phyloP scores from a whole-genome alignment of 2,329 filamentous ascomycete genomes.

The Epichloe festucae region DNA sequence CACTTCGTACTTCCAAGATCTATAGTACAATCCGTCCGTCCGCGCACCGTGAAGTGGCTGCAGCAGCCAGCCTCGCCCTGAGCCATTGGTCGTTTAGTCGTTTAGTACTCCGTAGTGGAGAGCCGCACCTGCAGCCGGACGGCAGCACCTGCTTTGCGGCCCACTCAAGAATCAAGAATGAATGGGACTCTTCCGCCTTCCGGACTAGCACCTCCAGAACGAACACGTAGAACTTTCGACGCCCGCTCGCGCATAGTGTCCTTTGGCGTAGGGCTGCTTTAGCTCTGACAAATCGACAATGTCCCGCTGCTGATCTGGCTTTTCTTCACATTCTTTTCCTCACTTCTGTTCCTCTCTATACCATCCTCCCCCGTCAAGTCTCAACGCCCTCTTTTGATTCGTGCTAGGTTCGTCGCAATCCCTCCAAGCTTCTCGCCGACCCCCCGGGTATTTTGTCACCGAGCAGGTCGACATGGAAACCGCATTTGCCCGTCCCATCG shows the following conservation, averaged over 20 bases:
- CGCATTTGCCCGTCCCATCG: slow-evolving; percentile 45
- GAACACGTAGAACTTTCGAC: slow-evolving; percentile 16
- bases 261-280: slow-evolving; percentile 10
- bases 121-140: not conserved
- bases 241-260: not conserved
- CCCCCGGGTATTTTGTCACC: slow-evolving; percentile 6
- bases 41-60: too few species aligned
- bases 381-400: not conserved
- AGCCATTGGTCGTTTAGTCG: too few species aligned
- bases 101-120: too few species aligned
- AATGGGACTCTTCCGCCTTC: slow-evolving; percentile 3
- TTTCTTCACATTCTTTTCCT: not conserved
- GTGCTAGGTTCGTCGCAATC: slow-evolving; percentile 3
- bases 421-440: not conserved
- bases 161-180: slow-evolving; percentile 3
- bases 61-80: too few species aligned
- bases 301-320: slow-evolving; percentile 8
- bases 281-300: slow-evolving; percentile 18
- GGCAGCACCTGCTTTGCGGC: not conserved
- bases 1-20: too few species aligned
- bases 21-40: too few species aligned
- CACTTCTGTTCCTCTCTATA: not conserved
- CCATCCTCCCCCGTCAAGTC: not conserved
- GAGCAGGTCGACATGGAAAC: slow-evolving; percentile 38
- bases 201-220: slow-evolving; percentile 9